Conservation (phyloP, 352 stramenopile genomes). For the Phytopythium cucurbitacearum region DNA sequence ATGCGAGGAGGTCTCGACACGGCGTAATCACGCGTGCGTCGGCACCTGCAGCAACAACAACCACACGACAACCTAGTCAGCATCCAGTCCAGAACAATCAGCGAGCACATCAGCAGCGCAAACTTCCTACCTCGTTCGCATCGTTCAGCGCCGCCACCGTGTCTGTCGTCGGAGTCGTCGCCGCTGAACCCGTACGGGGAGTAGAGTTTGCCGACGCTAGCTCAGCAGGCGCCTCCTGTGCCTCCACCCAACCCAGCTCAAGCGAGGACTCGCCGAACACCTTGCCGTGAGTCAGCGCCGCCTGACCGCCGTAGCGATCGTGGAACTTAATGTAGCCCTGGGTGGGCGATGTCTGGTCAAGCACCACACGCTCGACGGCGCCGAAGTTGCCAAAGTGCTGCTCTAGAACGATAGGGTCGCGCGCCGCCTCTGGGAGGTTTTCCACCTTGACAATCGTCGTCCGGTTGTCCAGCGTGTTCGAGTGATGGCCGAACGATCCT, state of each 20-base stretch:
- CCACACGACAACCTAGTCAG: conserved; percentile 4
- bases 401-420: conserved; percentile 68
- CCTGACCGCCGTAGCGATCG: conserved; percentile 70
- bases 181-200: conserved; percentile 11
- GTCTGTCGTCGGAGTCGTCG: conserved; percentile 5
- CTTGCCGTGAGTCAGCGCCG: conserved; percentile 54
- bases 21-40: conserved; percentile 3
- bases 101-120: too few relatives aligned
- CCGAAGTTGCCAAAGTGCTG: conserved; percentile 88
- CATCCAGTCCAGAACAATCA: too few relatives aligned
- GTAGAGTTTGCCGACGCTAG: conserved; percentile 21
- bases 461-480: conserved; percentile 78
- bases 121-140: neutral
- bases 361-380: conserved; percentile 67
- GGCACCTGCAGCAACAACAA: neutral
- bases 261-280: conserved; percentile 55
- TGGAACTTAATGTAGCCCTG: conserved; percentile 82
- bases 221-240: conserved; percentile 44
- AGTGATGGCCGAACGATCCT: conserved; percentile 27
- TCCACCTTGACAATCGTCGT: conserved; percentile 80
- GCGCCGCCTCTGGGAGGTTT: conserved; percentile 70
- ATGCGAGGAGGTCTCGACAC: neutral
- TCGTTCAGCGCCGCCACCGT: neutral
- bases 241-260: conserved; percentile 61
- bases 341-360: conserved; percentile 36